Evolutionary conservation across 2,329 filamentous ascomycete species (phyloP), one percentile per base, ranked within the genome.

Genomic region (Calonectria fujianensis): DNA sequence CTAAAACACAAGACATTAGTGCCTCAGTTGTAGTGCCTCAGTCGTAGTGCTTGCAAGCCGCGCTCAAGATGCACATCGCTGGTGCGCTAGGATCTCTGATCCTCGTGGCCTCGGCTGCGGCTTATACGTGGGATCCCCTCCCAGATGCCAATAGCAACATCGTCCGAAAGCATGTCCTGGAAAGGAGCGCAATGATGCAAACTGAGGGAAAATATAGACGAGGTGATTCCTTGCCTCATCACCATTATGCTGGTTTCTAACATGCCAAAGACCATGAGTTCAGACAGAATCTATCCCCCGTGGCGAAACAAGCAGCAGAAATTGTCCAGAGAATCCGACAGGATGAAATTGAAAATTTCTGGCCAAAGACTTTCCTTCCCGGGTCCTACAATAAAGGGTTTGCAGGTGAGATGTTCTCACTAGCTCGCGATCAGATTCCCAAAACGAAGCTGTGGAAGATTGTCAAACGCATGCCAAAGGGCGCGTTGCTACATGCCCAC

Each of bases 361-460:
- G 52, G 67, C 45, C 45, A 13, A 24, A 48, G 13, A 48, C 45
- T 39, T n/a, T 31, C 29, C 14, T 7, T 50, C 10, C 57, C 39
- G 24, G 29, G 14, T 0, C 27, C 9, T 31, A 32, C 11, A 20
- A 35, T 24, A 39, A 70, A 9, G 61, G 54, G 2, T 70, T 70
- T 31, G 67, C 67, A 2, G 67, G 67, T 16, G 52, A 70, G 29
- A 63, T 63, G 39, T 70, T 70, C 39, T 54, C 54, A 3, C 52
- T 63, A 10, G 67, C 52, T 35, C 52, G 52, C n/a, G 29, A 61
- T 14, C 48, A 61, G 7, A 70, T 70, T 24, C 10, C 67, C 11
- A 20, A 70, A 48, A 70, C 67, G 6, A 63, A 61, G 37, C 39
- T 70, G 8, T 70, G 67, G 67, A 70, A 70, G n/a, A 70, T 70